A percentile compares a stretch with the other conserved stretches of the same genome.
Evolutionary conservation across 2,329 filamentous ascomycete species (phyloP).

Genomic region (Calonectria pteridis): DNA sequence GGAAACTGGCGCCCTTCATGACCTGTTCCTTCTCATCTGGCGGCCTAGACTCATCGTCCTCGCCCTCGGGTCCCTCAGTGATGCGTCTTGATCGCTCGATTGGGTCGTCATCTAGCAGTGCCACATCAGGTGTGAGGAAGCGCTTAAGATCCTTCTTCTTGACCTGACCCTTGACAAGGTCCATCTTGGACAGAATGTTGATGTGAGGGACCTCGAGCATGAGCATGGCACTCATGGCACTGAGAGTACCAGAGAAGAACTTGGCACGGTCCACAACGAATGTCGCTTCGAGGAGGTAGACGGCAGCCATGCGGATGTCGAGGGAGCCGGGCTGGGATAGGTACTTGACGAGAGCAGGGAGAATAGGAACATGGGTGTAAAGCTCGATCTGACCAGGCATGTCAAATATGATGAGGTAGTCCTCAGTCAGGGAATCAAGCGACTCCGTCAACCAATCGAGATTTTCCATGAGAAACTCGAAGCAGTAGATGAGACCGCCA

Average conservation of each 20-base stretch:
- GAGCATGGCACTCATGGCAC: conserved; percentile 98
- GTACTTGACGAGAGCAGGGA: conserved; percentile 86
- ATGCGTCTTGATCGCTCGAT: conserved; percentile 60
- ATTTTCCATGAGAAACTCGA: conserved; percentile 95
- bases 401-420: conserved; percentile 97
- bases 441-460: conserved; percentile 91
- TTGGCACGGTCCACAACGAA: conserved; percentile 97
- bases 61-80: conserved; percentile 54
- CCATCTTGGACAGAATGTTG: conserved; percentile 98
- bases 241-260: conserved; percentile 95
- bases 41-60: conserved; percentile 68
- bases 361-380: conserved; percentile 95
- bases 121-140: conserved; percentile 88
- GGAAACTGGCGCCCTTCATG: conserved; percentile 86
- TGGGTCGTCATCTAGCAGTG: conserved; percentile 84
- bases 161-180: conserved; percentile 91
- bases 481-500: conserved; percentile 94
- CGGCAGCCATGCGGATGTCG: conserved; percentile 91
- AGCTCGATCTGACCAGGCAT: conserved; percentile 99
- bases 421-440: conserved; percentile 88
- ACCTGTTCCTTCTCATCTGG: conserved; percentile 75
- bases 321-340: conserved; percentile 83
- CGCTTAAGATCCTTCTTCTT: conserved; percentile 89
- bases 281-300: conserved; percentile 94
- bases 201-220: conserved; percentile 98